Evolutionary conservation across 148 eudicot species (phyloP), one percentile per base, ranked within the genome.

Genomic region (Fagopyrum tataricum): DNA sequence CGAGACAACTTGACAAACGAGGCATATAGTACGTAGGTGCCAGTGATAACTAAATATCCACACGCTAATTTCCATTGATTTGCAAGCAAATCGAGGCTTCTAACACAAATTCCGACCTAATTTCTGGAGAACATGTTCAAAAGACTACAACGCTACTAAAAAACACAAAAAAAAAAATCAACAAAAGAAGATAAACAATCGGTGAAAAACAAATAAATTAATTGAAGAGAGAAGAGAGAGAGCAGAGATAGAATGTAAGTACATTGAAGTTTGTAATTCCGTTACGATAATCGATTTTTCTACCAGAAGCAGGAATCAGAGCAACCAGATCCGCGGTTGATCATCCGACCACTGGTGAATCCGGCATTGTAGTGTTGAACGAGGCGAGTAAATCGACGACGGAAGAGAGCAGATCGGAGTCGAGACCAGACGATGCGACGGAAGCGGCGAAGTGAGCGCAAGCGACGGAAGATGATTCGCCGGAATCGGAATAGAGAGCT

Each of bases 361-460:
- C 67, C 67, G 18, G 68, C 69, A 43, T 64, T 37, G 69, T 64
- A 64, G 18, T 14, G 43, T 13, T 64, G 69, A 2, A 64, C 44
- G 69, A 64, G 69, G n/a, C 74, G 59, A 9, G 41, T 39, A 15
- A 82, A 81, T 52, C 77, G 79, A 17, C 78, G 84, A 44, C 83
- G 73, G 17, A 73, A 42, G 8, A 82, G 24, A 11, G 78, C 80
- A 23, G 79, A 76, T 41, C 84, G 76, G 40, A 94, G 79, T 62
- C 85, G 84, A 7, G 84, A 75, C 93, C 95, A 89, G 15, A 88
- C 76, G 74, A 86, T 66, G 64, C 74, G 86, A 5, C 88, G 79
- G 47, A 88, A 37, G 85, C 59, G 85, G 46, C 78, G 80, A 0
- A 75, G 83, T 14, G 93, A 78, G n/a, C 83, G 75, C 40, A 70